Evolutionary conservation across 176 grass and related monocot genomes (phyloP).

Genomic region (Pharus latifolius): DNA sequence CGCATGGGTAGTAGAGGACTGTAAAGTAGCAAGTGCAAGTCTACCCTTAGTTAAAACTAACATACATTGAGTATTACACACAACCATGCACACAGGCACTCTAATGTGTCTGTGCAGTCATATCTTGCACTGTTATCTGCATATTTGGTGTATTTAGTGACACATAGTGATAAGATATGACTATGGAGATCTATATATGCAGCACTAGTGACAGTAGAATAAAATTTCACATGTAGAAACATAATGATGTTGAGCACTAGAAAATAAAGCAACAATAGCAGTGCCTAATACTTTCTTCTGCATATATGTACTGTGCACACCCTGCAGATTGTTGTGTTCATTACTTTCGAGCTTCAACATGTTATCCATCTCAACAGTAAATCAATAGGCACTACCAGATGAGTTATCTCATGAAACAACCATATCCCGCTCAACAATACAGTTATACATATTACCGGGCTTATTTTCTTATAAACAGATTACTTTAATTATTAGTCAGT

Average conservation of each 20-base stretch:
- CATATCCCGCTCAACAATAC: no score
- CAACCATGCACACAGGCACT: neutral
- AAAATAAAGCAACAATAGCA: neutral
- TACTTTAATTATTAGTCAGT: neutral
- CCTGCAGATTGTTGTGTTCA: neutral
- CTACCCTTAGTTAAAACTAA: neutral
- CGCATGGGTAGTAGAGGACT: neutral
- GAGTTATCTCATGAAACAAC: neutral
- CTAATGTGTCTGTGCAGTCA: neutral
- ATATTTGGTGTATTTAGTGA: no score
- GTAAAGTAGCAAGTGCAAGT: neutral
- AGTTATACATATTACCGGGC: no score
- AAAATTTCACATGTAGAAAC: no score
- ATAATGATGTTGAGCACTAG: neutral
- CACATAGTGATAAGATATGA: no score
- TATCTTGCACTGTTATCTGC: no score
- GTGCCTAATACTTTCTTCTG: neutral
- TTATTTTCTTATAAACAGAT: no score
- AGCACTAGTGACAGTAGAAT: neutral
- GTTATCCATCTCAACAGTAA: neutral
- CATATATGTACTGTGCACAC: neutral
- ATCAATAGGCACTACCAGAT: neutral
- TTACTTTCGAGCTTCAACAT: neutral
- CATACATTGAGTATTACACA: neutral
- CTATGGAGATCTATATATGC: neutral